A percentile compares a stretch with the other conserved stretches of the same genome.
phyloP scores from a whole-genome alignment of 345 rosid genomes.

The Crucihimalaya himalaica region DNA sequence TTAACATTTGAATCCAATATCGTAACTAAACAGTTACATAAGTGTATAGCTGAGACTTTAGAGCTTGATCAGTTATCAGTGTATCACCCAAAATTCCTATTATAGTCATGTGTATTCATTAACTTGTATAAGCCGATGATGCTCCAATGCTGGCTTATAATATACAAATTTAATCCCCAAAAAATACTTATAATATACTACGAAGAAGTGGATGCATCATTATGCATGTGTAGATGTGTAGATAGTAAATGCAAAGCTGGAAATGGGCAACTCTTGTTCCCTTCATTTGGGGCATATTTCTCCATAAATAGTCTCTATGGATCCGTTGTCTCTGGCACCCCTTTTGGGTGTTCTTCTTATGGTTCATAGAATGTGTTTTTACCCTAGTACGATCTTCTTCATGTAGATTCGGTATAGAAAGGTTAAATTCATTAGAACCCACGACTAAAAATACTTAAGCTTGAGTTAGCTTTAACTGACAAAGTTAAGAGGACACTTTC shows the following conservation, averaged over 20 bases:
- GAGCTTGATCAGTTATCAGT: neutral
- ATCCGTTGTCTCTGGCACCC: constrained; percentile 31
- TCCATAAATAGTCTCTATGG: constrained; percentile 17
- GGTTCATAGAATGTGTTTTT: constrained; percentile 1
- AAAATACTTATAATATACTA: neutral
- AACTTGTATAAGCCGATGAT: neutral
- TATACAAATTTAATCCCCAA: neutral
- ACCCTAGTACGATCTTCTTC: neutral
- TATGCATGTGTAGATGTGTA: constrained; percentile 30
- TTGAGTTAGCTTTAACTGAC: neutral
- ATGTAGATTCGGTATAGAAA: neutral
- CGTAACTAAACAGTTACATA: neutral
- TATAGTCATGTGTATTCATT: too few species aligned
- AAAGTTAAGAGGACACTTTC: too few species aligned
- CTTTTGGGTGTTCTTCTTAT: neutral
- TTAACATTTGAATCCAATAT: neutral
- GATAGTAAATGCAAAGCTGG: constrained; percentile 27
- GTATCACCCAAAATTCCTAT: neutral
- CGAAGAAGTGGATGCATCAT: constrained; percentile 23
- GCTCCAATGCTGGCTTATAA: neutral
- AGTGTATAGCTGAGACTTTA: too few species aligned
- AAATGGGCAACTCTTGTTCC: constrained; percentile 39
- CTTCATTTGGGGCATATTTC: constrained; percentile 12
- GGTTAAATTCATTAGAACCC: neutral
- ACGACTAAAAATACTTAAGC: neutral